These are phyloP conservation scores for Carex pumila DNA, from an alignment of 176 grass and related monocot species.

Conservation along the genomic window DNA sequence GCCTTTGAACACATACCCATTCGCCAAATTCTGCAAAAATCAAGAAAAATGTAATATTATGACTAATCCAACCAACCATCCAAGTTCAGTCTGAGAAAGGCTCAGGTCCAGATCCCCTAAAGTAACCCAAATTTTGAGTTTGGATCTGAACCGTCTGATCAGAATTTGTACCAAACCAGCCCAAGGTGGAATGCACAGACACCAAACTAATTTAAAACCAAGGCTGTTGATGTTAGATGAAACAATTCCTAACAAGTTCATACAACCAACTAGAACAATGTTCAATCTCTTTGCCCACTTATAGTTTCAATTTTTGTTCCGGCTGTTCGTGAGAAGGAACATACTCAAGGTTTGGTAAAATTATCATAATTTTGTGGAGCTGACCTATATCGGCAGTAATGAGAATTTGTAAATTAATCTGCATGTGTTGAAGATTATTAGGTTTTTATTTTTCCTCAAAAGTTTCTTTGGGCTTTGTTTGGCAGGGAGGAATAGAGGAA, in stretches of 20 bases:
- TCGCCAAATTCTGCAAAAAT: slow-evolving; percentile 69
- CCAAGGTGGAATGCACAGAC: too few species aligned
- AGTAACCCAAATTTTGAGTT: too few species aligned
- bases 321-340: neutral
- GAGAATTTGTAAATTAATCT: neutral
- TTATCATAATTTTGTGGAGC: neutral
- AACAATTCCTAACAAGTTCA: neutral
- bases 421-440: neutral
- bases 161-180: too few species aligned
- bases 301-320: neutral
- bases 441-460: neutral
- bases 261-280: neutral
- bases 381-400: neutral
- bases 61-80: neutral
- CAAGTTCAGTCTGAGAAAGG: neutral
- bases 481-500: neutral
- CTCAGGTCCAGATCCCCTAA: too few species aligned
- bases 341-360: neutral
- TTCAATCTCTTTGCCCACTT: neutral
- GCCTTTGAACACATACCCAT: slow-evolving; percentile 85
- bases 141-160: too few species aligned
- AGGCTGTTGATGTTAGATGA: too few species aligned
- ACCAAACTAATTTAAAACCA: too few species aligned
- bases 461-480: neutral
- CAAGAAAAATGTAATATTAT: slow-evolving; percentile 1